Evolutionary conservation across 306 rosid species (phyloP).

Genomic region (Ammopiptanthus mongolicus): DNA sequence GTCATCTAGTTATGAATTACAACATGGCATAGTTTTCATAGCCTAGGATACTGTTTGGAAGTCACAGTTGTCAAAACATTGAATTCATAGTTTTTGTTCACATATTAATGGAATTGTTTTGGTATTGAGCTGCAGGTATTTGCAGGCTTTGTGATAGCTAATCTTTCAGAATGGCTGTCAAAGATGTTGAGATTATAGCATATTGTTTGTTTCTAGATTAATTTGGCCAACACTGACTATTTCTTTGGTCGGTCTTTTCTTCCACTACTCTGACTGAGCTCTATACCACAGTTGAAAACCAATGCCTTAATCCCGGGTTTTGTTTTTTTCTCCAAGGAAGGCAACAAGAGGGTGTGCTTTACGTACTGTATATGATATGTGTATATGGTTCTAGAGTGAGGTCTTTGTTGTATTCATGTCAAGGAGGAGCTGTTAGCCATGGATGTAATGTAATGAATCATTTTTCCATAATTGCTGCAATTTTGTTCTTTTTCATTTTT

Average conservation of each 20-base stretch:
- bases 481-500: too few species aligned
- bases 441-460: background rate
- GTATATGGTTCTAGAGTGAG: slow-evolving; percentile 41
- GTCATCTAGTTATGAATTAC: background rate
- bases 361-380: slow-evolving; percentile 22
- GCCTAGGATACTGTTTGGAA: background rate
- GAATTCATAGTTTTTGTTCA: background rate
- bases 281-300: slow-evolving; percentile 17
- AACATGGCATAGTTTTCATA: background rate
- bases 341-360: slow-evolving; percentile 21
- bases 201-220: slow-evolving; percentile 7
- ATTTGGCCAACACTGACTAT: too few species aligned
- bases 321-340: slow-evolving; percentile 20
- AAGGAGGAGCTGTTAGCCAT: background rate
- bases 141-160: slow-evolving; percentile 94
- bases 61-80: background rate
- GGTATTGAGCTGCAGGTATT: slow-evolving; percentile 65
- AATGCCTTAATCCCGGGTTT: background rate
- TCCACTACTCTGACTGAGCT: slow-evolving; percentile 12
- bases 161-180: slow-evolving; percentile 64
- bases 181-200: slow-evolving; percentile 67
- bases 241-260: background rate
- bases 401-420: background rate
- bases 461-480: too few species aligned
- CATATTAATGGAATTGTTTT: slow-evolving; percentile 14